phyloP scores from a whole-genome alignment of 2,329 filamentous ascomycete species.

The Pseudogymnoascus sp. region DNA sequence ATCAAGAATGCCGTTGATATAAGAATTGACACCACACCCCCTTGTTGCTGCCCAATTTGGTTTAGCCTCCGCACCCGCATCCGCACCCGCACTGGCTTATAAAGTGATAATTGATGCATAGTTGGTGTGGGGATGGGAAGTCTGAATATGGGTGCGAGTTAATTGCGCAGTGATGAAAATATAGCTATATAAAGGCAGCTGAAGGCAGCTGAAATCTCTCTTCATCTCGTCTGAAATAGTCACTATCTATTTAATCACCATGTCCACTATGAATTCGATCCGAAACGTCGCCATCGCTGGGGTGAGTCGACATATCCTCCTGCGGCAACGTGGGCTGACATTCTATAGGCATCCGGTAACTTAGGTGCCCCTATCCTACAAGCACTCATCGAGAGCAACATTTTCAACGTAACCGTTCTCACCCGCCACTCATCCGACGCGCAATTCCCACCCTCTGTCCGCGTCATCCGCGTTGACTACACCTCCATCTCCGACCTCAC shows the following conservation, averaged over 20 bases:
- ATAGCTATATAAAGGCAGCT: background rate
- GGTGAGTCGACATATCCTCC: background rate
- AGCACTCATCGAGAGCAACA: constrained; percentile 18
- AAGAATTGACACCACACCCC: background rate
- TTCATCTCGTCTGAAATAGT: background rate
- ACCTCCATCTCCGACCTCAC: constrained; percentile 33
- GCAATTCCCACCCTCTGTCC: constrained; percentile 27
- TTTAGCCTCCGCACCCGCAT: background rate
- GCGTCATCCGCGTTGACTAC: constrained; percentile 40
- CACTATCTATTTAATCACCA: background rate
- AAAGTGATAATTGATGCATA: background rate
- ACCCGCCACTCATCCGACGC: constrained; percentile 34
- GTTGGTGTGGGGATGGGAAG: background rate
- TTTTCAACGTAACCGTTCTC: constrained; percentile 41
- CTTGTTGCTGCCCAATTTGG: background rate
- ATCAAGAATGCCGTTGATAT: background rate
- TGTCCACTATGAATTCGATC: background rate
- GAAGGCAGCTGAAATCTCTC: background rate
- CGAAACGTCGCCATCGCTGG: background rate
- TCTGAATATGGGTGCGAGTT: background rate
- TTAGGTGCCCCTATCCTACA: constrained; percentile 20
- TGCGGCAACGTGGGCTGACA: background rate
- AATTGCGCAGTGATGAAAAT: background rate
- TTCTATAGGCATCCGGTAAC: constrained; percentile 15
- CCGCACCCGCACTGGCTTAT: background rate